Evolutionary conservation across 2,329 filamentous ascomycete species (phyloP).

Genomic region (Penicillium sp.): DNA sequence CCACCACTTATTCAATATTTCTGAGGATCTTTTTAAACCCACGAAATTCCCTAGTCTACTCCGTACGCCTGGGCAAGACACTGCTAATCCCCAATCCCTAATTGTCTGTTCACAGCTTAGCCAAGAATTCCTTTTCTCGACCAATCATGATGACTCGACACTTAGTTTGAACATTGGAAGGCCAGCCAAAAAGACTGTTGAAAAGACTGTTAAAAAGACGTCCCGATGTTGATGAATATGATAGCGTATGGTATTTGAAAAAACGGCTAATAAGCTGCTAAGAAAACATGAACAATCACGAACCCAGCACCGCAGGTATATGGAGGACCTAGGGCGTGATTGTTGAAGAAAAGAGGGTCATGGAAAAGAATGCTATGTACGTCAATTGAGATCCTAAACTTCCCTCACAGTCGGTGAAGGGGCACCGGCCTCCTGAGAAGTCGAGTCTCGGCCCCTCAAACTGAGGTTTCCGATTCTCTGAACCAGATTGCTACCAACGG

Average conservation of each 20-base stretch:
- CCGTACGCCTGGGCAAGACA: too few relatives aligned
- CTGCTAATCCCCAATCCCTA: too few relatives aligned
- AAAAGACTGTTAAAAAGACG: too few relatives aligned
- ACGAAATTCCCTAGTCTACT: too few relatives aligned
- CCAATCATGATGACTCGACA: too few relatives aligned
- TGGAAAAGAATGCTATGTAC: slow-evolving; percentile 18
- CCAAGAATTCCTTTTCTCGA: too few relatives aligned
- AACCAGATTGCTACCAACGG: slow-evolving; percentile 86
- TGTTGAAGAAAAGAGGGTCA: slow-evolving; percentile 6
- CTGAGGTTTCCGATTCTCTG: slow-evolving; percentile 82
- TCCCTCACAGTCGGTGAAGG: slow-evolving; percentile 36
- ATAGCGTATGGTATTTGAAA: not conserved
- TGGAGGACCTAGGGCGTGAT: not conserved
- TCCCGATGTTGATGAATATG: not conserved
- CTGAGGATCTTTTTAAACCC: too few relatives aligned
- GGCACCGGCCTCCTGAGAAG: slow-evolving; percentile 31
- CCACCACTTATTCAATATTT: too few relatives aligned
- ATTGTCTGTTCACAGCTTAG: too few relatives aligned
- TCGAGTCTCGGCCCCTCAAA: slow-evolving; percentile 47
- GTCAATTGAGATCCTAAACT: slow-evolving; percentile 27
- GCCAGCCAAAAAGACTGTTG: too few relatives aligned
- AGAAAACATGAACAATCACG: not conserved
- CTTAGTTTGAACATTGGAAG: too few relatives aligned
- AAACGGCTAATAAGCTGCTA: slow-evolving; percentile 2
- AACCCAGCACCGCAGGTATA: not conserved